Evolutionary conservation across 1,284 basidiomycete species (phyloP).

Genomic region (Trichosporon faecale): DNA sequence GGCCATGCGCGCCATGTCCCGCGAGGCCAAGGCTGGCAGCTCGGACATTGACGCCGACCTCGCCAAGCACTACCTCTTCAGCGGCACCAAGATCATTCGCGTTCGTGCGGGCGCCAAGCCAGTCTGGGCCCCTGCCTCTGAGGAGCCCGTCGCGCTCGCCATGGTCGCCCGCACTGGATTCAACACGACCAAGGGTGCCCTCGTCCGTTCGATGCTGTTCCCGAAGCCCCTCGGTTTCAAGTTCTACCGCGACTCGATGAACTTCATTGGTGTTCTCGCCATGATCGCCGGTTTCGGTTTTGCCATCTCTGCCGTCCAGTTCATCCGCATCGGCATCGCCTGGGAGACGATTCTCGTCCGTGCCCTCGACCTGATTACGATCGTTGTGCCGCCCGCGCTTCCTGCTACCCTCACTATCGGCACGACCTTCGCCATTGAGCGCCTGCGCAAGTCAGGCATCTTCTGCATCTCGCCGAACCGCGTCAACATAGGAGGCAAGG

Average conservation of each 20-base stretch:
- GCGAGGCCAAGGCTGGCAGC: constrained; percentile 56
- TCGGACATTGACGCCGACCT: constrained; percentile 68
- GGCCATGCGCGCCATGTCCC: constrained; percentile 66
- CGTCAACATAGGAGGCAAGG: constrained; percentile 92
- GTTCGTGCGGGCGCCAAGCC: constrained; percentile 64
- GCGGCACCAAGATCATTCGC: constrained; percentile 88
- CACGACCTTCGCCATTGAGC: constrained; percentile 88
- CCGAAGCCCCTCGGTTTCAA: constrained; percentile 98
- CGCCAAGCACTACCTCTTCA: constrained; percentile 83
- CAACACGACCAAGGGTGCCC: constrained; percentile 94
- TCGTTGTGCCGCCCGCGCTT: constrained; percentile 95
- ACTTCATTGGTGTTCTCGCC: constrained; percentile 90
- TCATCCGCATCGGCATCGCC: constrained; percentile 79
- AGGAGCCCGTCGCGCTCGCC: constrained; percentile 69
- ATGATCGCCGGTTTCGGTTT: constrained; percentile 85
- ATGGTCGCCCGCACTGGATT: constrained; percentile 93
- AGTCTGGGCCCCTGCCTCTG: constrained; percentile 55
- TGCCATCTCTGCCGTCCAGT: constrained; percentile 82
- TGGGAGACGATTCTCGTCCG: constrained; percentile 91
- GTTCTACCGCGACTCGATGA: constrained; percentile 95
- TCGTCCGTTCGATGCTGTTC: constrained; percentile 96
- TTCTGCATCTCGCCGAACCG: constrained; percentile 97
- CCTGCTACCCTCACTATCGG: constrained; percentile 97
- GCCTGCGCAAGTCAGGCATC: constrained; percentile 82
- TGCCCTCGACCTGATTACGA: constrained; percentile 94